phyloP scores from a whole-genome alignment of 352 stramenopile genomes.

The Phytophthora podocarpi region DNA sequence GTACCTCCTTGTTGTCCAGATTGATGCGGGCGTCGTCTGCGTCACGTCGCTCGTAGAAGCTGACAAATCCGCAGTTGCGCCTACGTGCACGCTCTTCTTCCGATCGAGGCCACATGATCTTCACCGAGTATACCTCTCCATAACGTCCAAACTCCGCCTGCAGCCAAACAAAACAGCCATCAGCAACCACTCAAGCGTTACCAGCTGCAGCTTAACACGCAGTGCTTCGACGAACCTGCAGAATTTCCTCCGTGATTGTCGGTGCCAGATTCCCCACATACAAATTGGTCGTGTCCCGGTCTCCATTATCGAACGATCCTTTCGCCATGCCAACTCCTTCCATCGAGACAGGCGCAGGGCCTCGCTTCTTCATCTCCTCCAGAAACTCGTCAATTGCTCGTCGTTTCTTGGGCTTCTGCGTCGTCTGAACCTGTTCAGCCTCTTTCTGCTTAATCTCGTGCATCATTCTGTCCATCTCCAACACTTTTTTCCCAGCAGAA shows the following conservation, averaged over 20 bases:
- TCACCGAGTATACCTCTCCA: slow-evolving; percentile 94
- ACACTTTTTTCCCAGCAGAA: slow-evolving; percentile 35
- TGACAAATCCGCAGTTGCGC: slow-evolving; percentile 96
- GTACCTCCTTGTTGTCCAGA: slow-evolving; percentile 76
- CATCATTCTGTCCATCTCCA: slow-evolving; percentile 74
- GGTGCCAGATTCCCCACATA: slow-evolving; percentile 95
- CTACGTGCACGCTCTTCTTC: slow-evolving; percentile 91
- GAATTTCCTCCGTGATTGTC: slow-evolving; percentile 91
- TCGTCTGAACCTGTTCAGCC: slow-evolving; percentile 15
- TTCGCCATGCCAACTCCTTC: slow-evolving; percentile 32
- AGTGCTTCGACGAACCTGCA: slow-evolving; percentile 50
- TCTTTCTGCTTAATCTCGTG: slow-evolving; percentile 77
- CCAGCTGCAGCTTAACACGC: background rate
- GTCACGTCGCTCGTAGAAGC: slow-evolving; percentile 87
- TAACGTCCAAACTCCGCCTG: slow-evolving; percentile 88
- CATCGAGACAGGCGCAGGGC: slow-evolving; percentile 28
- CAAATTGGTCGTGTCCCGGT: slow-evolving; percentile 92
- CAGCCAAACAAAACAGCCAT: background rate
- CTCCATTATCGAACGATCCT: slow-evolving; percentile 86
- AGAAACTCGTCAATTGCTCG: slow-evolving; percentile 90
- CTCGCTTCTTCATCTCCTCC: slow-evolving; percentile 87
- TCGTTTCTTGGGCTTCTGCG: slow-evolving; percentile 44
- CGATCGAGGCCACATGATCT: slow-evolving; percentile 98
- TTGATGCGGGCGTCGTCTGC: slow-evolving; percentile 82
- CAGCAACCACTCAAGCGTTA: background rate